Base-by-base conservation (phyloP, 495 filamentous ascomycete species). In the Penicillium angulare region DNA sequence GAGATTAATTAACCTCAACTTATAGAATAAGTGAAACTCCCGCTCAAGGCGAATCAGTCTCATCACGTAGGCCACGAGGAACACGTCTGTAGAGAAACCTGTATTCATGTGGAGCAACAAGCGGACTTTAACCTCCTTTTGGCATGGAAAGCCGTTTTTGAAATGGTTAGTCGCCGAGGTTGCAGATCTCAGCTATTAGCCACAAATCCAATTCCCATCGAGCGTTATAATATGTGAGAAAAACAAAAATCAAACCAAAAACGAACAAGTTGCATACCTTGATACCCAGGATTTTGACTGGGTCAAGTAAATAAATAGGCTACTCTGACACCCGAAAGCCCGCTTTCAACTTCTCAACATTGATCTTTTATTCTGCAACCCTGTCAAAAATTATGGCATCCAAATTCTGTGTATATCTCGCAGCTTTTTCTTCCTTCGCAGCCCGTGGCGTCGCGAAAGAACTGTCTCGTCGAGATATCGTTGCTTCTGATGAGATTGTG, bases 401-500 rank as follows among this genome's bases (percentile, higher is more conserved):
- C 15, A 24, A 6, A n/a, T 13, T 41, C 10, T 41, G 10, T 23
- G 13, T 5, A 5, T 18, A 21, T 23, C 38, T 41, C 3, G 38
- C 38, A 16, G 13, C 38, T 2, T 6, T 41, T 23, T 22, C 9
- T 7, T 41, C 7, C 38, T 24, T 41, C 7, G 38, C 8, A 7
- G 21, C 38, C 5, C 15, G 22, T 5, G 38, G 12, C 8, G 9
- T 1, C 3, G 38, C 38, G 9, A 41, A 15, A 10, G 10, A 18
- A 4, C 24, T 41, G 21, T 23, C 38, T 3, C 18, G 38, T 13
- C 38, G 38, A 41, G 38, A 21, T 23, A 41, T 21, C 12, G 24
- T 79, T 47, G 63, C 31, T 15, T 68, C 68, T 43, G 67, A 76
- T 56, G 54, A 67, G 3, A 63, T 80, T 15, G 76, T 76, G 27